phyloP scores from a whole-genome alignment of 2,329 filamentous ascomycete genomes.

The Cladosporium austrohemisphaericum region DNA sequence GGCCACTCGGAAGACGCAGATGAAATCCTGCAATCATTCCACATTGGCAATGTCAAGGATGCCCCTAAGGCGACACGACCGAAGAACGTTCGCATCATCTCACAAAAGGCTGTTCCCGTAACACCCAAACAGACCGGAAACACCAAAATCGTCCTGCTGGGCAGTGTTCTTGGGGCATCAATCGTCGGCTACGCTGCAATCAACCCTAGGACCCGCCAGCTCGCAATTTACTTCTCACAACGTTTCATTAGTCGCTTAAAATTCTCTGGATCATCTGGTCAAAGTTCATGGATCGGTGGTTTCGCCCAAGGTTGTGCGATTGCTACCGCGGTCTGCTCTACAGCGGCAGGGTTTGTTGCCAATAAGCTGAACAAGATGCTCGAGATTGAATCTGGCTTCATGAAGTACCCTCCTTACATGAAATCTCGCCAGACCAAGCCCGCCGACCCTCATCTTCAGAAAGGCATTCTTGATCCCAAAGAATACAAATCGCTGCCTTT shows the following conservation, averaged over 20 bases:
- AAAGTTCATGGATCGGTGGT: slow-evolving; percentile 19
- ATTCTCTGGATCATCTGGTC: not conserved
- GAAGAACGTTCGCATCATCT: slow-evolving; percentile 9
- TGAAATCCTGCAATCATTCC: slow-evolving; percentile 38
- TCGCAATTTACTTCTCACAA: slow-evolving; percentile 4
- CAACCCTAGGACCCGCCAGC: slow-evolving; percentile 5
- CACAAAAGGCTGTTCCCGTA: not conserved
- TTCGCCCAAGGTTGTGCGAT: slow-evolving; percentile 40
- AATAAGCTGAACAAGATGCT: slow-evolving; percentile 19
- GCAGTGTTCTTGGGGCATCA: slow-evolving; percentile 8
- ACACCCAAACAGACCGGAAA: slow-evolving; percentile 60
- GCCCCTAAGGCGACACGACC: slow-evolving; percentile 3
- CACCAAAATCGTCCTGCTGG: slow-evolving; percentile 52
- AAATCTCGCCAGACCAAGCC: slow-evolving; percentile 26
- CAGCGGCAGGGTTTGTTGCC: slow-evolving; percentile 16
- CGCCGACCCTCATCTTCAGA: slow-evolving; percentile 23
- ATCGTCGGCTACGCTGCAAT: slow-evolving; percentile 2
- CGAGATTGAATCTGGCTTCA: slow-evolving; percentile 17
- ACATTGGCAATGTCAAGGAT: slow-evolving; percentile 36
- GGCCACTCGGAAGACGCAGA: slow-evolving; percentile 46
- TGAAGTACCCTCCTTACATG: slow-evolving; percentile 35
- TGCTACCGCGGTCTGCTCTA: slow-evolving; percentile 26
- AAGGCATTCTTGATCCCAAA: slow-evolving; percentile 51
- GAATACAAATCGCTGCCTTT: slow-evolving; percentile 50
- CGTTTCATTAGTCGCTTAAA: not conserved